Percentiles rank a stretch among this genome's conserved stretches.
Conservation (phyloP, 768 basidiomycete species). For the Suillus weaverae region DNA sequence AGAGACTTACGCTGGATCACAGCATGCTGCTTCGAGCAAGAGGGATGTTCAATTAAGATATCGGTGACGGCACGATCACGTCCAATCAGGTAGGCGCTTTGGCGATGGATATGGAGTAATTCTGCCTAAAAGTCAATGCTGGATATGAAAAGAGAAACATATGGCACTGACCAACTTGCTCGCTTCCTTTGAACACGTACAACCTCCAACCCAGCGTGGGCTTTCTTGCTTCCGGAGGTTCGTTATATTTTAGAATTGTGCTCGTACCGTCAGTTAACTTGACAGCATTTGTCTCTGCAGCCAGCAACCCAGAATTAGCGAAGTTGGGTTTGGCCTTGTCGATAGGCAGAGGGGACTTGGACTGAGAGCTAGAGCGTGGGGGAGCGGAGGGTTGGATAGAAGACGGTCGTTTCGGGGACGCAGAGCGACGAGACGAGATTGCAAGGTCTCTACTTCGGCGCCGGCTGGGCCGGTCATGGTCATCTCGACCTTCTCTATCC, state of each 20-base stretch:
- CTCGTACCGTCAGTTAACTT: slow-evolving; percentile 70
- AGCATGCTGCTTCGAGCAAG: slow-evolving; percentile 97
- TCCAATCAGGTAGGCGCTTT: slow-evolving; percentile 93
- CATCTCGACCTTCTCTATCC: slow-evolving; percentile 41
- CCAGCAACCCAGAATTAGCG: slow-evolving; percentile 82
- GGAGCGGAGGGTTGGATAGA: slow-evolving; percentile 31
- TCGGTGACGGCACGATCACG: slow-evolving; percentile 84
- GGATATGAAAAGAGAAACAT: background rate
- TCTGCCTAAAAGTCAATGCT: slow-evolving; percentile 46
- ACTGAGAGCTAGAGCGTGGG: slow-evolving; percentile 34
- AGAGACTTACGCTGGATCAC: slow-evolving; percentile 76
- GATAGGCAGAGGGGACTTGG: slow-evolving; percentile 44
- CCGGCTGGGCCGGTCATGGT: slow-evolving; percentile 30
- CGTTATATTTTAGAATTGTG: slow-evolving; percentile 94
- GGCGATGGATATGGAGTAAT: slow-evolving; percentile 86
- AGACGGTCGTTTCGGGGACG: slow-evolving; percentile 49
- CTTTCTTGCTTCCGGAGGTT: slow-evolving; percentile 96
- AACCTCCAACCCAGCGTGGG: slow-evolving; percentile 88
- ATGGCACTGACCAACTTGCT: slow-evolving; percentile 76
- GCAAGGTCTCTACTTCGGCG: slow-evolving; percentile 32
- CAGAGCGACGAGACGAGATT: slow-evolving; percentile 50
- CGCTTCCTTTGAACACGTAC: slow-evolving; percentile 95
- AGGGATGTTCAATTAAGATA: slow-evolving; percentile 92
- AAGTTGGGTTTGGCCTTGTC: slow-evolving; percentile 89
- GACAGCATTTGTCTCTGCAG: slow-evolving; percentile 94